Percentiles rank a stretch among this genome's conserved stretches.
Evolutionary conservation across 129 eudicot genomes (phyloP).

Genomic region (Chrysanthemum makinoi): DNA sequence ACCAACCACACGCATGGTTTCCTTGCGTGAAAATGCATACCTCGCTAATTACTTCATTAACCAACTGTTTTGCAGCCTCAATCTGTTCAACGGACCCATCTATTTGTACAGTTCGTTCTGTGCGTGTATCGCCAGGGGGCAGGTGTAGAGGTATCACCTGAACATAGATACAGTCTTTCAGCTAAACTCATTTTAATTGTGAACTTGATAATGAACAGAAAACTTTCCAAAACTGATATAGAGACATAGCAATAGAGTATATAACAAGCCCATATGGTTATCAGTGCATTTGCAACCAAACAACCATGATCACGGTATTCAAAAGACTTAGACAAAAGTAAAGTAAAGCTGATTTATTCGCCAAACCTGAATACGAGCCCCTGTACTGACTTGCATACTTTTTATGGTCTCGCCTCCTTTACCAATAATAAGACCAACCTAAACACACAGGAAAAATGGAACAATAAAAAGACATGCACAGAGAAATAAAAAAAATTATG

Average conservation of each 20-base stretch:
- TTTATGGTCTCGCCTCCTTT: constrained; percentile 98
- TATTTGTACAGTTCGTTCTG: constrained; percentile 84
- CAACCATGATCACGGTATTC: not conserved
- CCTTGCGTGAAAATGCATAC: constrained; percentile 49
- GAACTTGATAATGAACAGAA: not conserved
- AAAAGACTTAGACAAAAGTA: not conserved
- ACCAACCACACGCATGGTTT: constrained; percentile 30
- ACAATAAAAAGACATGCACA: not conserved
- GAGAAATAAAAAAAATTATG: no score
- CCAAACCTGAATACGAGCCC: constrained; percentile 94
- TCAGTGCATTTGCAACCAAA: not conserved
- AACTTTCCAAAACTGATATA: not conserved
- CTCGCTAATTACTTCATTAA: constrained; percentile 89
- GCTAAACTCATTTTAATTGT: constrained; percentile 12
- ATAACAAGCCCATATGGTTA: not conserved
- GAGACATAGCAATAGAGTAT: not conserved
- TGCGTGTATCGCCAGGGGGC: constrained; percentile 87
- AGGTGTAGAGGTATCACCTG: constrained; percentile 93
- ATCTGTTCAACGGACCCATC: constrained; percentile 86
- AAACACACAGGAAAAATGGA: constrained; percentile 7
- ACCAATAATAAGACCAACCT: constrained; percentile 99
- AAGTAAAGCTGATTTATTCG: not conserved
- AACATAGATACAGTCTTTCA: constrained; percentile 22
- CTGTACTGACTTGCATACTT: constrained; percentile 79
- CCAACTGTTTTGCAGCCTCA: constrained; percentile 90